Evolutionary conservation across 2,329 filamentous ascomycete species (phyloP).

Genomic region (Arthrobotrys iridis): DNA sequence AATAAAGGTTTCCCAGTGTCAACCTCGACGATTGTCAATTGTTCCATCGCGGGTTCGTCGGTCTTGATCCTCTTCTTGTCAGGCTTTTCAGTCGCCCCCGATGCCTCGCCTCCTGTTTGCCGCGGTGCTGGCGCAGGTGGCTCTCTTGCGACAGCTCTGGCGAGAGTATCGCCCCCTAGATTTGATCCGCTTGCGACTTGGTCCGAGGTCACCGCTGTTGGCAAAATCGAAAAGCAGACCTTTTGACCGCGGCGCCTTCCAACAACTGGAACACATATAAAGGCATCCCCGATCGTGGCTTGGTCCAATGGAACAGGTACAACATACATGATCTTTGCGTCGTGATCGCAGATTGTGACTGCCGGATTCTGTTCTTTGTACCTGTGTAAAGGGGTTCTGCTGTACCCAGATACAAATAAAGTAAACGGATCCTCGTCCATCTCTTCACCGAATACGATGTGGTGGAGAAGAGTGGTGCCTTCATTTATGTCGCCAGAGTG

Average conservation of each 20-base stretch:
- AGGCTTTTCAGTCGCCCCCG: slow-evolving; percentile 27
- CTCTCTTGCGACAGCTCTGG: slow-evolving; percentile 45
- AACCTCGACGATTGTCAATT: slow-evolving; percentile 29
- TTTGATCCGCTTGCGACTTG: slow-evolving; percentile 53
- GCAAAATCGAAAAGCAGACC: slow-evolving; percentile 57
- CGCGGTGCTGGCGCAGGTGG: slow-evolving; percentile 34
- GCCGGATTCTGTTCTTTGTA: slow-evolving; percentile 47
- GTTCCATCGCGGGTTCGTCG: neutral
- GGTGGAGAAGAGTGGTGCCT: slow-evolving; percentile 54
- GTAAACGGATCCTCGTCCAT: slow-evolving; percentile 54
- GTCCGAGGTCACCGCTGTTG: slow-evolving; percentile 56
- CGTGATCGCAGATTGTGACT: slow-evolving; percentile 37
- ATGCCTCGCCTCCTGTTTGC: slow-evolving; percentile 32
- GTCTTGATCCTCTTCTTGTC: slow-evolving; percentile 37
- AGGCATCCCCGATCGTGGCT: slow-evolving; percentile 58
- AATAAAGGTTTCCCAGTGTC: slow-evolving; percentile 47
- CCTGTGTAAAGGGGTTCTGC: slow-evolving; percentile 26
- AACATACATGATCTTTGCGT: slow-evolving; percentile 57
- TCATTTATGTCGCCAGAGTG: slow-evolving; percentile 57
- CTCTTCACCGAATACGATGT: slow-evolving; percentile 51
- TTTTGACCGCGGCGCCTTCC: slow-evolving; percentile 56
- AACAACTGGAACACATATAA: slow-evolving; percentile 57
- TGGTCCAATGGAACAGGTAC: slow-evolving; percentile 58
- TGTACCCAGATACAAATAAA: slow-evolving; percentile 58
- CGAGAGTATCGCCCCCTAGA: slow-evolving; percentile 43